Percentiles rank a stretch among this genome's conserved stretches.
These are phyloP conservation scores for Alternaria conjuncta DNA, from an alignment of 2,329 filamentous ascomycete genomes.

Conservation along the genomic window DNA sequence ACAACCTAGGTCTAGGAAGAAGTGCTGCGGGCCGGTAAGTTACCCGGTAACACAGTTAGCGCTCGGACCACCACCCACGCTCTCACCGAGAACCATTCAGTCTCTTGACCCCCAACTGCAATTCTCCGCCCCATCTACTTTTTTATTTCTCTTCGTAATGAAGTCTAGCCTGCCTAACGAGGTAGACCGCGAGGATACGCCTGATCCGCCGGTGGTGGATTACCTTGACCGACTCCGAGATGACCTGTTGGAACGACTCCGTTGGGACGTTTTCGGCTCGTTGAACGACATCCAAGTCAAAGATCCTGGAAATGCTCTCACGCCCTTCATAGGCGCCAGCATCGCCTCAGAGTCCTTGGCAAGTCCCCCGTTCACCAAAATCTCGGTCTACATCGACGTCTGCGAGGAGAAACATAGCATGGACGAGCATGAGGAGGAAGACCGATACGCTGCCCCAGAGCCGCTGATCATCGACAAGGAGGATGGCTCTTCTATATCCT, in stretches of 20 bases:
- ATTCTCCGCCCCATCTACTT: no score
- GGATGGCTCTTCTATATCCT: conserved; percentile 7
- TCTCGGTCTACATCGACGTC: background rate
- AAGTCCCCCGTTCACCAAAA: conserved; percentile 4
- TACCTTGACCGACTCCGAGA: conserved; percentile 8
- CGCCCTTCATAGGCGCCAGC: conserved; percentile 4
- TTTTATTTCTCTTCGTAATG: no score
- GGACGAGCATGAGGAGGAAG: conserved; percentile 6
- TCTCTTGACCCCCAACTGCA: no score
- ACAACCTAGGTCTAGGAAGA: background rate
- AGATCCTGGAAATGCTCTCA: conserved; percentile 3
- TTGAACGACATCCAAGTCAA: background rate
- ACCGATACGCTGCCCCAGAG: conserved; percentile 13
- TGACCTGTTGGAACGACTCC: conserved; percentile 13
- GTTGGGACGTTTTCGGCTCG: conserved; percentile 11
- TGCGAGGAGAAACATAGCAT: conserved; percentile 2
- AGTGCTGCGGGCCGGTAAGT: no score
- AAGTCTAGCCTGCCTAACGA: no score
- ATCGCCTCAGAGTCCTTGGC: conserved; percentile 12
- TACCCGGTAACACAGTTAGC: no score
- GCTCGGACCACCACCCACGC: no score
- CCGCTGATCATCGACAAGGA: conserved; percentile 12
- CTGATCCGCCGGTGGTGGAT: no score
- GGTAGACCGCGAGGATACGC: no score
- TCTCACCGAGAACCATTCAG: no score